phyloP scores from a whole-genome alignment of 1,284 basidiomycete species.

The Baeospora myosura region DNA sequence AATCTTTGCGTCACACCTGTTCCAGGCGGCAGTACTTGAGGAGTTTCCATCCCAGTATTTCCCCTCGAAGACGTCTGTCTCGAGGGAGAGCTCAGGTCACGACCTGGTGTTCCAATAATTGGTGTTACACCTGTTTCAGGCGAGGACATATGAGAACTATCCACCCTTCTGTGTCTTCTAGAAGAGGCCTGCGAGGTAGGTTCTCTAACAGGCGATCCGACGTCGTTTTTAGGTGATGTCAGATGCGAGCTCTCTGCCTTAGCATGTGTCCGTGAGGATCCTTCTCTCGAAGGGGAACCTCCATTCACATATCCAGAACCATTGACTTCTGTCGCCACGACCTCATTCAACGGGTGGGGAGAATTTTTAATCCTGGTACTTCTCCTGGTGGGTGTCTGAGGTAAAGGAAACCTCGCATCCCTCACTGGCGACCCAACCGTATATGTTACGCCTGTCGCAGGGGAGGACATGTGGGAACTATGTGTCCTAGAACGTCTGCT shows the following conservation, averaged over 20 bases:
- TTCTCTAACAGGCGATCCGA: not conserved
- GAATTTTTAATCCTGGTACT: too few species aligned
- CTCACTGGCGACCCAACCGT: slow-evolving; percentile 3
- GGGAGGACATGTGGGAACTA: slow-evolving; percentile 4
- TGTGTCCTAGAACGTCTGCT: slow-evolving; percentile 4
- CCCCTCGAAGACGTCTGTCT: not conserved
- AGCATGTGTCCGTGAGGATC: not conserved
- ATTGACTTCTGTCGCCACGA: not conserved
- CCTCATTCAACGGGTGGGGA: too few species aligned
- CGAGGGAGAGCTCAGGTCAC: too few species aligned
- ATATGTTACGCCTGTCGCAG: slow-evolving; percentile 10
- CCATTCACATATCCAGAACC: slow-evolving; percentile 8
- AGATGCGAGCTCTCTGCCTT: not conserved
- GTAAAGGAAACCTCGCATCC: slow-evolving; percentile 5
- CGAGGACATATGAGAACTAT: not conserved
- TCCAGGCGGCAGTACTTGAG: not conserved
- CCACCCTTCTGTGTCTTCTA: not conserved
- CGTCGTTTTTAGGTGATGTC: not conserved
- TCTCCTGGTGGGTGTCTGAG: too few species aligned
- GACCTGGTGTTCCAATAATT: not conserved
- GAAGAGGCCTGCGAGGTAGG: not conserved
- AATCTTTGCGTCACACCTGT: not conserved
- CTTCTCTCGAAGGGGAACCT: slow-evolving; percentile 5
- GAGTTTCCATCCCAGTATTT: not conserved
- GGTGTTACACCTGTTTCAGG: slow-evolving; percentile 2